Evolutionary conservation across 495 filamentous ascomycete species (phyloP), one percentile per base, ranked within the genome.

Genomic region (Penicillium canariense): DNA sequence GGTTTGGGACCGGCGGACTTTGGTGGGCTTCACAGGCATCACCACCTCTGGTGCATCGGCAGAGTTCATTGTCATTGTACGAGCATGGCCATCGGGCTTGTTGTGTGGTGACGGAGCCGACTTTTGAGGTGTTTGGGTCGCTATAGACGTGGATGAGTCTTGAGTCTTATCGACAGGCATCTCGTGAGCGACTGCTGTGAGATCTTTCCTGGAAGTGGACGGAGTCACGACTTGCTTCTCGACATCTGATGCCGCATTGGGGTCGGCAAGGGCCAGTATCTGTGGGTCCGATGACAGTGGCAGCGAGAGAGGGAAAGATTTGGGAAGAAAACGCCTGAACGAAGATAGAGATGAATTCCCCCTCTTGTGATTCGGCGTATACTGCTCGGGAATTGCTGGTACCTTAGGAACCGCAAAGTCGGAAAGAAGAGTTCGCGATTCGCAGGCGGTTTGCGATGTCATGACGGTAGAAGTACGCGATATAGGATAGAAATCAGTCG

Each of bases 41-140:
- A 75, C 69, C 31, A 75, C 69, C 54, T 74, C 72, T 10, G 74
- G 74, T 3, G 72, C 73, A 10, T 76, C 68, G 36, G 68, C 68
- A 4, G 71, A 76, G 60, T 63, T 73, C 58, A 65, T 71, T 23
- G 71, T 73, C 59, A 67, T 66, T 47, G 70, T 68, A 42, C 73
- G 65, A 20, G 34, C 43, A 27, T 60, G 52, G 14, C 52, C 52
- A 11, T 58, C 55, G 10, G 35, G 50, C 36, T 39, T 53, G 7
- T 31, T 17, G 18, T 23, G 28, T 34, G 43, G 59, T 0, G 32
- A 3, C 3, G 36, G 10, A 14, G 39, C 39, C 2, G 50, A 22
- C 30, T 48, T 45, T 22, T 40, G 12, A 15, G 50, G 18, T 10
- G 32, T 22, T 51, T 52, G 38, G 9, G 45, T 31, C 25, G 55